These are phyloP conservation scores for Erodium maritimum DNA, from an alignment of 345 rosid genomes.

Conservation along the genomic window DNA sequence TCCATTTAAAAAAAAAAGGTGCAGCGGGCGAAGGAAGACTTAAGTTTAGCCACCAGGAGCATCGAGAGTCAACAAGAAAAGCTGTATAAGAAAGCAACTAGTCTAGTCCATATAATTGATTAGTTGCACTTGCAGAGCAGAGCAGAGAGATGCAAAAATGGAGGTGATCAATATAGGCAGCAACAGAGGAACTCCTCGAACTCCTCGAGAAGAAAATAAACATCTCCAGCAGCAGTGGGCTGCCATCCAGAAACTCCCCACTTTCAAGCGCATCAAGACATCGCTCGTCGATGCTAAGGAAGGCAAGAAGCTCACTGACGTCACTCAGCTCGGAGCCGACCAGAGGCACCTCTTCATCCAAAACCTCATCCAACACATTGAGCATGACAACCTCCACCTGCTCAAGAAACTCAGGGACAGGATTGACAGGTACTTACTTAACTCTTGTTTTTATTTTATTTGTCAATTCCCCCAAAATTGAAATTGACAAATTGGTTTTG, in stretches of 20 bases:
- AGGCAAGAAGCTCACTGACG: conserved; percentile 10
- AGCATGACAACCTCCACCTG: conserved; percentile 17
- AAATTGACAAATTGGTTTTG: neutral
- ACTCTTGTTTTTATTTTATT: too few relatives aligned
- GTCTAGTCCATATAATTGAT: too few relatives aligned
- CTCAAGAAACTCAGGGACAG: conserved; percentile 15
- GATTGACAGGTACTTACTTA: conserved; percentile 12
- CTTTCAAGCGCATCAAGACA: conserved; percentile 8
- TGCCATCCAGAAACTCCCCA: conserved; percentile 15
- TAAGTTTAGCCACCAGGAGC: too few relatives aligned
- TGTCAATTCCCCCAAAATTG: too few relatives aligned
- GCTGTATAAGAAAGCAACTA: too few relatives aligned
- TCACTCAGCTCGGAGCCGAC: conserved; percentile 12
- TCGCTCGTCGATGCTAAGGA: conserved; percentile 6
- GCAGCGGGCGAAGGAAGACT: too few relatives aligned
- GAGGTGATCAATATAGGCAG: too few relatives aligned
- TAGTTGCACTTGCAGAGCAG: too few relatives aligned
- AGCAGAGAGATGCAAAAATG: too few relatives aligned
- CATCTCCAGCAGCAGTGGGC: conserved; percentile 14
- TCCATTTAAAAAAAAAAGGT: too few relatives aligned
- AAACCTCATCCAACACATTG: conserved; percentile 16
- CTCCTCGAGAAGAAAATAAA: conserved; percentile 2
- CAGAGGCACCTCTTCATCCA: conserved; percentile 18
- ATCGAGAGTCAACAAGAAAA: too few relatives aligned
- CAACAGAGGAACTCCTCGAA: too few relatives aligned